Conservation (phyloP, 768 basidiomycete species). For the Boletus pseudopeckii region DNA sequence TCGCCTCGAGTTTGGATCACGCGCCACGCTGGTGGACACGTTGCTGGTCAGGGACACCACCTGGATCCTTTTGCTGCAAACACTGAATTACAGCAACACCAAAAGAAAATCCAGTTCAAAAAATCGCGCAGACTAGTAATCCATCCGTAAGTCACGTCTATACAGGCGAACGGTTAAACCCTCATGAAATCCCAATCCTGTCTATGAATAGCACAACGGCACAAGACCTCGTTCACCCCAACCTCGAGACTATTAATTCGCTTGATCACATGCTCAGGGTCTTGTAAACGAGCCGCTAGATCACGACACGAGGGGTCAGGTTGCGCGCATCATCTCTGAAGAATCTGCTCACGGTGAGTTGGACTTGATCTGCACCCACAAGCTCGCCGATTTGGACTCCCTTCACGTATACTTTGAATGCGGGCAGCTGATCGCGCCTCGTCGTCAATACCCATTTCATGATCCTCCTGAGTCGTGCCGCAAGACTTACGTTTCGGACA, state of each 20-base stretch:
- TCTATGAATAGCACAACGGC: slow-evolving; percentile 21
- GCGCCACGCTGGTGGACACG: slow-evolving; percentile 12
- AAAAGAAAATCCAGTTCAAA: slow-evolving; percentile 5
- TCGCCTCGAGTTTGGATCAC: slow-evolving; percentile 20
- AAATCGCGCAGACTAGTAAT: slow-evolving; percentile 1
- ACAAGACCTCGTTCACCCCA: slow-evolving; percentile 1
- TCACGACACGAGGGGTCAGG: slow-evolving; percentile 18
- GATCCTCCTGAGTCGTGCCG: slow-evolving; percentile 7
- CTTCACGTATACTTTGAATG: slow-evolving; percentile 31
- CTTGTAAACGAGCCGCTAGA: slow-evolving; percentile 29
- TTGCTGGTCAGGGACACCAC: slow-evolving; percentile 7
- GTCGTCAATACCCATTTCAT: slow-evolving; percentile 15
- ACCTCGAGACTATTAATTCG: slow-evolving; percentile 4
- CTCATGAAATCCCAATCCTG: slow-evolving; percentile 9
- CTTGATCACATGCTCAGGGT: slow-evolving; percentile 26
- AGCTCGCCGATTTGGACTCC: slow-evolving; percentile 29
- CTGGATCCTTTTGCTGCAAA: background rate
- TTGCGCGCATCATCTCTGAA: slow-evolving; percentile 5
- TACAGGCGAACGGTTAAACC: slow-evolving; percentile 1
- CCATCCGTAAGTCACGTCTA: slow-evolving; percentile 20
- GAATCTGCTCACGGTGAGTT: slow-evolving; percentile 23
- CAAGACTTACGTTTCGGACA: slow-evolving; percentile 22
- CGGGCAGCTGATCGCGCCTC: slow-evolving; percentile 21
- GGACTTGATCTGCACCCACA: slow-evolving; percentile 24
- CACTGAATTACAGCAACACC: background rate